phyloP scores from a whole-genome alignment of 768 basidiomycete species.

The Pleurotus platypus region DNA sequence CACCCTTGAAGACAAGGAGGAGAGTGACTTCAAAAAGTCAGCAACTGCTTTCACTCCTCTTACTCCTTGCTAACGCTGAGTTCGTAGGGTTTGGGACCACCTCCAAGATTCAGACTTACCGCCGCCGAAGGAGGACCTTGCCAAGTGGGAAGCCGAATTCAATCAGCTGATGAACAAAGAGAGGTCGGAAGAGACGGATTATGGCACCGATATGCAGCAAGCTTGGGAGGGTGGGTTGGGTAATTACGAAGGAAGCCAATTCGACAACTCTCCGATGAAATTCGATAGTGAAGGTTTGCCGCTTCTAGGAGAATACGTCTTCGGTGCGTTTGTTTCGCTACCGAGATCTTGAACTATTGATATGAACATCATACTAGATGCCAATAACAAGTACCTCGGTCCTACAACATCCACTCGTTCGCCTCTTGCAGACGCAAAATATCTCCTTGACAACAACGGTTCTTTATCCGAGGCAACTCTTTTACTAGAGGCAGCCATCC shows the following conservation, averaged over 20 bases:
- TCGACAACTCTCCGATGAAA: slow-evolving; percentile 22
- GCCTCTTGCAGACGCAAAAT: slow-evolving; percentile 73
- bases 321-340: slow-evolving; percentile 51
- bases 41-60: slow-evolving; percentile 11
- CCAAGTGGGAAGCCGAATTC: slow-evolving; percentile 83
- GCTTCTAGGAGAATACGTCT: slow-evolving; percentile 64
- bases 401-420: slow-evolving; percentile 40
- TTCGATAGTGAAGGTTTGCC: slow-evolving; percentile 60
- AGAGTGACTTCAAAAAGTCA: slow-evolving; percentile 52
- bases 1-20: slow-evolving; percentile 27
- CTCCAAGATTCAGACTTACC: slow-evolving; percentile 55
- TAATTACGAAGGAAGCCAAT: slow-evolving; percentile 30
- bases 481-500: slow-evolving; percentile 88
- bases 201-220: slow-evolving; percentile 55
- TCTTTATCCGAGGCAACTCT: slow-evolving; percentile 85
- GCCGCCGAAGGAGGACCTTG: slow-evolving; percentile 58
- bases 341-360: not conserved
- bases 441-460: slow-evolving; percentile 73
- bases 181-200: slow-evolving; percentile 67
- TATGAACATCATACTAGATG: slow-evolving; percentile 37
- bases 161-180: slow-evolving; percentile 71
- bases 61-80: not conserved
- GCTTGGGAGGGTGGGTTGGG: slow-evolving; percentile 61
- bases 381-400: slow-evolving; percentile 68
- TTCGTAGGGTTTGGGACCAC: slow-evolving; percentile 57